Evolutionary conservation across 2,329 filamentous ascomycete genomes (phyloP).

Genomic region (Fusarium sp.): DNA sequence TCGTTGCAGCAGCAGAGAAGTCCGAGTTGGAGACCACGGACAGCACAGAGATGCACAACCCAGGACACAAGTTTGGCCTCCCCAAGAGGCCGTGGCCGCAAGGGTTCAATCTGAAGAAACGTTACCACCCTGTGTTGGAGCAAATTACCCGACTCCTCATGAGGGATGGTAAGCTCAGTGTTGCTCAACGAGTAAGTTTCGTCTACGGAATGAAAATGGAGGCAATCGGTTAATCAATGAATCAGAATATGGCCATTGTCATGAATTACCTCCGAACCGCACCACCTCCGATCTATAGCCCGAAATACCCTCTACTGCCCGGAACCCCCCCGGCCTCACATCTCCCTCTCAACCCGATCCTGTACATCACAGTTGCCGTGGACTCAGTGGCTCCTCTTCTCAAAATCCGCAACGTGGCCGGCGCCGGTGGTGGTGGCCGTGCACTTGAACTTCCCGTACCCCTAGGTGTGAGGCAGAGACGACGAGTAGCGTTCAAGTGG

Average conservation of each 20-base stretch:
- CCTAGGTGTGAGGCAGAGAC: slow-evolving; percentile 76
- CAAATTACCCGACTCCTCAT: slow-evolving; percentile 94
- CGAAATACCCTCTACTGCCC: slow-evolving; percentile 76
- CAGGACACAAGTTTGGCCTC: slow-evolving; percentile 81
- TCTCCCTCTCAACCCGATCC: slow-evolving; percentile 87
- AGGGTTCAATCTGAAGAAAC: slow-evolving; percentile 73
- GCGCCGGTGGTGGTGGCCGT: slow-evolving; percentile 85
- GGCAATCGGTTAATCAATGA: slow-evolving; percentile 17
- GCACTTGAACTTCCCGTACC: slow-evolving; percentile 86
- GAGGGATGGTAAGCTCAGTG: slow-evolving; percentile 88
- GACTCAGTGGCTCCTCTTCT: slow-evolving; percentile 93
- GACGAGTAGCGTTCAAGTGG: slow-evolving; percentile 85
- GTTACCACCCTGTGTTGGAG: slow-evolving; percentile 85
- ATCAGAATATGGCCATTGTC: slow-evolving; percentile 84
- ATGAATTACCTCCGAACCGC: slow-evolving; percentile 87
- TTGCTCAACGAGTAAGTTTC: slow-evolving; percentile 82
- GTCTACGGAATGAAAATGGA: neutral
- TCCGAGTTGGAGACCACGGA: slow-evolving; percentile 31
- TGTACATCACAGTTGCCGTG: slow-evolving; percentile 89
- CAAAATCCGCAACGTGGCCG: slow-evolving; percentile 78
- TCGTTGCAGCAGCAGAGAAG: slow-evolving; percentile 39
- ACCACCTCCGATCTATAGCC: slow-evolving; percentile 79
- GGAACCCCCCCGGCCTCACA: slow-evolving; percentile 80
- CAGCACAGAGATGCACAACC: slow-evolving; percentile 43
- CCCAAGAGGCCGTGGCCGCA: slow-evolving; percentile 74